These are phyloP conservation scores for Nemania sp. DNA, from an alignment of 2,329 filamentous ascomycete species.

Conservation along the genomic window DNA sequence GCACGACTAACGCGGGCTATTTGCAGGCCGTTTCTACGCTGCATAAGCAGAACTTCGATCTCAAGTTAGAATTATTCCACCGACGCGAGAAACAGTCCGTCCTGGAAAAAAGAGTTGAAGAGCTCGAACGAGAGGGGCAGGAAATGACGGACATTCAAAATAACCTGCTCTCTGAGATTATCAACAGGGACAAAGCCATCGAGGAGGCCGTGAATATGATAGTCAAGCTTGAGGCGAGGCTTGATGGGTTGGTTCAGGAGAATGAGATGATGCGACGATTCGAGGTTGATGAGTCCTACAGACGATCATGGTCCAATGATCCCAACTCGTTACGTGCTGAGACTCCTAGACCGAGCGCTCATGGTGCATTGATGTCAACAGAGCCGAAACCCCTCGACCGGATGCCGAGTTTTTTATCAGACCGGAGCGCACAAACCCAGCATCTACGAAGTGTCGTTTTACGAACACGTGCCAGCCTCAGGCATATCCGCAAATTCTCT, in stretches of 20 bases:
- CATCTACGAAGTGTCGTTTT: constrained; percentile 65
- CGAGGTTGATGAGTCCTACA: constrained; percentile 48
- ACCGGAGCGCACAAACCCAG: constrained; percentile 62
- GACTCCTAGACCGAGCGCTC: constrained; percentile 31
- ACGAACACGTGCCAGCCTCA: constrained; percentile 52
- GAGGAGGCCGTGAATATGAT: constrained; percentile 74
- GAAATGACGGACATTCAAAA: constrained; percentile 64
- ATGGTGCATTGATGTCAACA: constrained; percentile 27
- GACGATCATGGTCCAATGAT: constrained; percentile 41
- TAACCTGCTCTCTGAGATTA: constrained; percentile 61
- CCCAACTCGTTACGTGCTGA: constrained; percentile 29
- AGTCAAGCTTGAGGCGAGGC: constrained; percentile 63
- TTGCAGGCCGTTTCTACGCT: constrained; percentile 66
- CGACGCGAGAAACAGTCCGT: constrained; percentile 65
- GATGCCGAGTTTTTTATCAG: constrained; percentile 69
- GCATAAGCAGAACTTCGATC: constrained; percentile 77
- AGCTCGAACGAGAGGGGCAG: constrained; percentile 57
- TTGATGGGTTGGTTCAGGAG: constrained; percentile 59
- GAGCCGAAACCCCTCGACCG: constrained; percentile 51
- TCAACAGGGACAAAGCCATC: constrained; percentile 71
- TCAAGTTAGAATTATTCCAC: constrained; percentile 75
- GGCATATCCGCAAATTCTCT: constrained; percentile 54
- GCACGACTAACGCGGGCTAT: constrained; percentile 22
- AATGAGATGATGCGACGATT: constrained; percentile 57
- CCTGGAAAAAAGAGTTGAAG: constrained; percentile 62